A percentile compares a stretch with the other conserved stretches of the same genome.
Conservation (phyloP, 2,329 filamentous ascomycete genomes). For the Fusarium sp. region DNA sequence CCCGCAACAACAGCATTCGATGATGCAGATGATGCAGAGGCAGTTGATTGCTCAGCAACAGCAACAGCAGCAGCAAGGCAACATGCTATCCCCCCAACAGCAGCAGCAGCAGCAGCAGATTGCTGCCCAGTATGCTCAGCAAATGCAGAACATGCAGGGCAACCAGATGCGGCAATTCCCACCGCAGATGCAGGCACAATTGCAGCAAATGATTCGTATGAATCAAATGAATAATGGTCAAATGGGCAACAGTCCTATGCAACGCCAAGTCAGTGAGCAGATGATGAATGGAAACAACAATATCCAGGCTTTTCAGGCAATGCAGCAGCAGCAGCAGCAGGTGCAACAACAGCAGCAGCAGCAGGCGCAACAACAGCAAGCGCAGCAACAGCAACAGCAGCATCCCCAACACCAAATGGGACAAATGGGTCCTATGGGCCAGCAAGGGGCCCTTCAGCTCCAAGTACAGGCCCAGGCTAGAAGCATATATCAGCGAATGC, state of each 20-base stretch:
- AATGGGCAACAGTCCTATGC: conserved; percentile 49
- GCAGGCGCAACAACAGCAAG: conserved; percentile 50
- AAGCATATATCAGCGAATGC: conserved; percentile 55
- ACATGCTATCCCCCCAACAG: conserved; percentile 56
- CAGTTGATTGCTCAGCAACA: conserved; percentile 55
- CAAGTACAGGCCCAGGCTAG: conserved; percentile 53
- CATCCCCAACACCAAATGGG: conserved; percentile 46
- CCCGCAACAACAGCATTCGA: conserved; percentile 55
- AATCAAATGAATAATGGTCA: conserved; percentile 51
- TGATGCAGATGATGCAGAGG: conserved; percentile 55
- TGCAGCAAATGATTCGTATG: conserved; percentile 54
- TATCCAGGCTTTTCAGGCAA: conserved; percentile 55
- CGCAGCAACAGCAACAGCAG: conserved; percentile 49
- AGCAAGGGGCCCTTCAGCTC: conserved; percentile 46
- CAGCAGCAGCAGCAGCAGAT: conserved; percentile 59
- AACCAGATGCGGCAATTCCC: conserved; percentile 52
- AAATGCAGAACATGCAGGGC: conserved; percentile 57
- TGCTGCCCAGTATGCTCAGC: conserved; percentile 58
- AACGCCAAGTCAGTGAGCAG: conserved; percentile 50
- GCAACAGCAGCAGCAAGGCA: conserved; percentile 52
- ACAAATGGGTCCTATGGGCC: conserved; percentile 48
- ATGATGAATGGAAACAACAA: conserved; percentile 58
- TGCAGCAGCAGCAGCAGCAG: conserved; percentile 55
- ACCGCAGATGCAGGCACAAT: conserved; percentile 52
- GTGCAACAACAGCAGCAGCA: conserved; percentile 49